Evolutionary conservation across 148 eudicot species (phyloP).

Genomic region (Rhododendron molle): DNA sequence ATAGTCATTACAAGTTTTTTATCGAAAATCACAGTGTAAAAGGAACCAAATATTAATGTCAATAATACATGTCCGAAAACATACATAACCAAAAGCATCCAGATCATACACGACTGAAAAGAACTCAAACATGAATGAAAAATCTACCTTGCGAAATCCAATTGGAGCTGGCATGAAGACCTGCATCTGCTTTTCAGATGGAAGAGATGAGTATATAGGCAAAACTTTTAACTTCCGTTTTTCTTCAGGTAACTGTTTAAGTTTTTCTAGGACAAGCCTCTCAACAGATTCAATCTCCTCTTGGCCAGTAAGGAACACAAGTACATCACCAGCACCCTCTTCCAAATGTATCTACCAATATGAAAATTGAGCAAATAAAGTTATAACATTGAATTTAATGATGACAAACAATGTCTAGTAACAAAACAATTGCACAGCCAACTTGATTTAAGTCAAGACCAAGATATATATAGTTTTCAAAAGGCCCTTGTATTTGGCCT

Average conservation of each 20-base stretch:
- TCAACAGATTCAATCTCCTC: constrained; percentile 96
- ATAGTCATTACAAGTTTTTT: not conserved
- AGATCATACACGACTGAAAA: not conserved
- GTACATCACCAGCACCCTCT: constrained; percentile 90
- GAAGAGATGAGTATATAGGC: constrained; percentile 83
- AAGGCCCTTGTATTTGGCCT: not conserved
- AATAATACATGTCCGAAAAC: not conserved
- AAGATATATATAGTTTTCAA: not conserved
- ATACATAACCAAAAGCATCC: not conserved
- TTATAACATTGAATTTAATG: not conserved
- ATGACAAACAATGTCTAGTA: not conserved
- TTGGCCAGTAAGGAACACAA: constrained; percentile 97
- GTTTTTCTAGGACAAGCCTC: constrained; percentile 64
- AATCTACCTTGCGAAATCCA: constrained; percentile 83
- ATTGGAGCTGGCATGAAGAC: constrained; percentile 67
- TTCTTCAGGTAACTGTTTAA: constrained; percentile 57
- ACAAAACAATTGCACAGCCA: not conserved
- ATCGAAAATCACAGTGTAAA: not conserved
- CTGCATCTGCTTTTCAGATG: constrained; percentile 91
- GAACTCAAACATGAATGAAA: not conserved
- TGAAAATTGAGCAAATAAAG: constrained; percentile 11
- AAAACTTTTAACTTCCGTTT: constrained; percentile 48
- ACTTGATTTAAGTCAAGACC: not conserved
- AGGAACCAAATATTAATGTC: not conserved
- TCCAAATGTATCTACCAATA: constrained; percentile 71